phyloP scores from a whole-genome alignment of 768 basidiomycete species.

The Serpula lacrymans region DNA sequence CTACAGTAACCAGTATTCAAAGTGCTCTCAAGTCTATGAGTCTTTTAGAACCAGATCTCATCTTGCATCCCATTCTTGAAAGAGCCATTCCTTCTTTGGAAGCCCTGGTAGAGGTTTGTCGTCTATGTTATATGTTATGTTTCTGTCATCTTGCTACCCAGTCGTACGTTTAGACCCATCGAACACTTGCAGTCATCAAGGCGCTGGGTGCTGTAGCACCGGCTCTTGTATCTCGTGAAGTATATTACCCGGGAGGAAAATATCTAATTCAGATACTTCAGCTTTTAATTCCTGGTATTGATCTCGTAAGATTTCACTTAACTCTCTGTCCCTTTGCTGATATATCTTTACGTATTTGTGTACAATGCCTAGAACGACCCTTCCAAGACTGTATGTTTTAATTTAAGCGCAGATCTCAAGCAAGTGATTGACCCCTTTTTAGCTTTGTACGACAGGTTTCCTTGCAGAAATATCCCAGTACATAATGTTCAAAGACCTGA shows the following conservation, averaged over 20 bases:
- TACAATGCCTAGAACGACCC: constrained; percentile 60
- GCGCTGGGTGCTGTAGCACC: constrained; percentile 79
- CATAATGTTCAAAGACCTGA: constrained; percentile 69
- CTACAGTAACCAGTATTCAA: constrained; percentile 73
- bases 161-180: constrained; percentile 57
- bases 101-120: constrained; percentile 77
- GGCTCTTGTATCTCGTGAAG: constrained; percentile 72
- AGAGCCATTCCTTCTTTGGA: constrained; percentile 85
- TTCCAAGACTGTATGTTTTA: constrained; percentile 58
- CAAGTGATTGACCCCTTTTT: no score
- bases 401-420: background rate
- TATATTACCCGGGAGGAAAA: constrained; percentile 81
- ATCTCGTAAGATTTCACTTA: constrained; percentile 47
- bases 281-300: constrained; percentile 81
- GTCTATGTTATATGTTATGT: no score
- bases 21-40: constrained; percentile 80
- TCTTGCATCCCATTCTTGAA: constrained; percentile 78
- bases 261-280: constrained; percentile 78
- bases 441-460: constrained; percentile 75
- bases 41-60: constrained; percentile 81
- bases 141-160: constrained; percentile 1
- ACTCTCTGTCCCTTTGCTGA: background rate
- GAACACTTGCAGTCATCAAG: constrained; percentile 83
- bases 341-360: no score
- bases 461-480: constrained; percentile 72